Base-by-base conservation (phyloP, 1,284 basidiomycete genomes). In the Cerrena zonata region DNA sequence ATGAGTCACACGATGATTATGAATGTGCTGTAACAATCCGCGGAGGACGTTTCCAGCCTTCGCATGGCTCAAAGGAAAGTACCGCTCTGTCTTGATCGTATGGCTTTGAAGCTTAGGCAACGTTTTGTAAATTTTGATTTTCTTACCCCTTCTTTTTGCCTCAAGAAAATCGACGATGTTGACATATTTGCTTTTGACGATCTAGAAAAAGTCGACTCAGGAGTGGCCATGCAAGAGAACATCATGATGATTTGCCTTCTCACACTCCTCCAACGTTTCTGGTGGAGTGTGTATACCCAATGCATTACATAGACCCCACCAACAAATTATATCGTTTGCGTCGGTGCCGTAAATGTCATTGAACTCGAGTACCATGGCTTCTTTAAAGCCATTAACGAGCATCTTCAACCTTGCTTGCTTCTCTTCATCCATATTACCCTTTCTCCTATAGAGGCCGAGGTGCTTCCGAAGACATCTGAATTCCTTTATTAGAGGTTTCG, bases 321-420 rank as follows among this genome's bases (percentile, higher is more conserved):
- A 72, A 0, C 61, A 57, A 2, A 46, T 50, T 4, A 72, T 53
- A 40, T 68, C 60, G 3, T 66, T 53, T 23, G 58, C 59, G 45
- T 69, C 62, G 1, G 58, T 66, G 2, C 72, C 70, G 48, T 70
- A 74, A 18, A 59, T 63, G 1, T 21, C n/a, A 50, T 71, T 69
- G 58, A 73, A 73, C 18, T 71, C 61, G 22, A 47, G n/a, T 4
- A 63, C 65, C 22, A 74, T 49, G 0, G 68, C 70, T 64, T 67
- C 0, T 15, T 26, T 2, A 45, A 25, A 26, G 43, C 45, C 13
- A 36, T 56, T 25, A 19, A 56, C 61, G 46, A 67, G 51, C 10
- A 54, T 47, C n/a, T n/a, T n/a, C n/a, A n/a, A n/a, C n/a, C n/a
- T n/a, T n/a, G n/a, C n/a, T n/a, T n/a, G n/a, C n/a, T n/a, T n/a